phyloP scores from a whole-genome alignment of 2,329 filamentous ascomycete genomes.

The Akanthomyces muscarius region DNA sequence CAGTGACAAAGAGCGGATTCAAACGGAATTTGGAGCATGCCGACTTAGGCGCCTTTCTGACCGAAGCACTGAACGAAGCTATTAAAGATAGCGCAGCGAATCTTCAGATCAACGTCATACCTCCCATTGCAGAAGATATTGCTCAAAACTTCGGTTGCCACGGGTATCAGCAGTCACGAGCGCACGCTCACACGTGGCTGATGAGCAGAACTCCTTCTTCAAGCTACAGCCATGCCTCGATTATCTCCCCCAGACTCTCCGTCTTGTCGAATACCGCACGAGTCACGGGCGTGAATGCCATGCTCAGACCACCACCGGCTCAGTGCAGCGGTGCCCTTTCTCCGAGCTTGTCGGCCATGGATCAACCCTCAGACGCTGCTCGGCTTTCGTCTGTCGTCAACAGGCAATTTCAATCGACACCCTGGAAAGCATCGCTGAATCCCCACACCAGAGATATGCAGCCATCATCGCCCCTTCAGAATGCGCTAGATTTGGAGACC shows the following conservation, averaged over 20 bases:
- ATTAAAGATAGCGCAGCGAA: neutral
- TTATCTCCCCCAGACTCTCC: constrained; percentile 1
- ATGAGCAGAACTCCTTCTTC: neutral
- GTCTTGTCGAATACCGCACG: neutral
- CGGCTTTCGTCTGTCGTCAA: constrained; percentile 1
- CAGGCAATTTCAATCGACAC: neutral
- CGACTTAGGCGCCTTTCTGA: neutral
- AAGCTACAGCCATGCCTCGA: neutral
- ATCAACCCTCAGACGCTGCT: neutral
- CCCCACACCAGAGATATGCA: neutral
- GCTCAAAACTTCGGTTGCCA: neutral
- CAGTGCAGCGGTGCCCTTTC: neutral
- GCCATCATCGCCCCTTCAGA: neutral
- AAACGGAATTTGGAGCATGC: constrained; percentile 44
- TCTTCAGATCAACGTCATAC: constrained; percentile 7
- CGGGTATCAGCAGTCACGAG: neutral
- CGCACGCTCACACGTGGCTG: neutral
- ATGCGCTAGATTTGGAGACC: neutral
- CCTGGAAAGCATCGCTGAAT: neutral
- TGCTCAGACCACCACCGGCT: neutral
- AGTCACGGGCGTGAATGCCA: neutral
- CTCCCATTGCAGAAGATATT: neutral
- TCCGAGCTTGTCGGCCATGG: neutral
- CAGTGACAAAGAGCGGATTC: constrained; percentile 65
- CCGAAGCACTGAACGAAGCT: neutral